Evolutionary conservation across 2,329 filamentous ascomycete species (phyloP).

Genomic region (Tolypocladium nubicola): DNA sequence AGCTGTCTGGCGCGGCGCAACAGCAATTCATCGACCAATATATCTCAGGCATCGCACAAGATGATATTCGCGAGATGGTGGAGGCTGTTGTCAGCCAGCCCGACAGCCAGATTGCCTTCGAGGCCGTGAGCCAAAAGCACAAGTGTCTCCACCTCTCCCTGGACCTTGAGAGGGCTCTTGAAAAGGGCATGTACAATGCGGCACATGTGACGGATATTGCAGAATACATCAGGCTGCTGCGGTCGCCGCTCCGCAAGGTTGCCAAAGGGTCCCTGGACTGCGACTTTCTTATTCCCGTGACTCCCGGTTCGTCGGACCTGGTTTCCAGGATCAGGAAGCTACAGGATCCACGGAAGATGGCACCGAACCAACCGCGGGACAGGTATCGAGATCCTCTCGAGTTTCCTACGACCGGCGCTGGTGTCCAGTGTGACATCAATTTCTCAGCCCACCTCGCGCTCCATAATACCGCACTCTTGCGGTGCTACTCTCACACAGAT

Average conservation of each 20-base stretch:
- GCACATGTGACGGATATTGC: conserved; percentile 25
- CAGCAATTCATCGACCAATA: conserved; percentile 31
- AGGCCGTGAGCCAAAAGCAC: conserved; percentile 36
- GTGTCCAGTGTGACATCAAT: conserved; percentile 89
- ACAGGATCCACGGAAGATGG: conserved; percentile 37
- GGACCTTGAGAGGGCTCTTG: conserved; percentile 44
- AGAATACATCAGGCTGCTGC: conserved; percentile 41
- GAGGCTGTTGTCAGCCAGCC: conserved; percentile 6
- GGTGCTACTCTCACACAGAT: conserved; percentile 75
- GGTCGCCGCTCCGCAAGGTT: conserved; percentile 19
- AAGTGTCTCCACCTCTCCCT: conserved; percentile 43
- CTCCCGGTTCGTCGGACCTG: conserved; percentile 18
- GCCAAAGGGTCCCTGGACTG: conserved; percentile 4
- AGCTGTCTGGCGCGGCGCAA: conserved; percentile 1
- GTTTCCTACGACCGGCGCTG: conserved; percentile 64
- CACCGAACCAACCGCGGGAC: conserved; percentile 40
- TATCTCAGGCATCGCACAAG: conserved; percentile 38
- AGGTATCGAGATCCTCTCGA: conserved; percentile 54
- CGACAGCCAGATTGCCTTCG: conserved; percentile 19
- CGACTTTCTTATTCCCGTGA: conserved; percentile 24
- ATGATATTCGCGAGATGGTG: conserved; percentile 33
- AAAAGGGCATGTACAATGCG: conserved; percentile 33
- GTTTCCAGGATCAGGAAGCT: conserved; percentile 34
- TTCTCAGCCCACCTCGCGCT: conserved; percentile 76
- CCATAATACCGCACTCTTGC: conserved; percentile 72